Evolutionary conservation across 2,329 filamentous ascomycete genomes (phyloP).

Genomic region (Venturia nashicola): DNA sequence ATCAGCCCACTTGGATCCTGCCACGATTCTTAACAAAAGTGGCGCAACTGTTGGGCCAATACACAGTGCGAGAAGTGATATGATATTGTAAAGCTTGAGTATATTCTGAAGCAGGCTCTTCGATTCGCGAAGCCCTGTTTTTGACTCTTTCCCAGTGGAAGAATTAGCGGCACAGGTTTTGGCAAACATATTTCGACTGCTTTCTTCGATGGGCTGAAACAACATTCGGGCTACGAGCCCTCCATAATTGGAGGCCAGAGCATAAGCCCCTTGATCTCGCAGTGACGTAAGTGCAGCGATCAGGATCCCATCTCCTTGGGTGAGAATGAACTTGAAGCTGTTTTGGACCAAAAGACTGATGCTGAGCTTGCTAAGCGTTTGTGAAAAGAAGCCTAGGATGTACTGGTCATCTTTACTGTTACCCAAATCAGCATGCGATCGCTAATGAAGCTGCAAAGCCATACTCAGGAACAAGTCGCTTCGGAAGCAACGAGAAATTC

Average conservation of each 20-base stretch:
- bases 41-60: conserved; percentile 68
- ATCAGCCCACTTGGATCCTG: conserved; percentile 63
- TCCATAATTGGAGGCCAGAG: conserved; percentile 84
- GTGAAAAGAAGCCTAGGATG: conserved; percentile 43
- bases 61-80: conserved; percentile 55
- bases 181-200: conserved; percentile 79
- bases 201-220: conserved; percentile 93
- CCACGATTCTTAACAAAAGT: conserved; percentile 59
- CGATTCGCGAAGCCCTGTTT: conserved; percentile 21
- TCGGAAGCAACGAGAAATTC: conserved; percentile 57
- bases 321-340: conserved; percentile 81
- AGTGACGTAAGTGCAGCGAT: conserved; percentile 67
- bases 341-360: conserved; percentile 81
- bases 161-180: conserved; percentile 50
- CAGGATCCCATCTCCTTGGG: conserved; percentile 85
- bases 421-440: not conserved
- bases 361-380: conserved; percentile 57
- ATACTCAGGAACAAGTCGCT: conserved; percentile 30
- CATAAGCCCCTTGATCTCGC: conserved; percentile 78
- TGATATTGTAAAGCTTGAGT: conserved; percentile 59
- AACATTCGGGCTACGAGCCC: conserved; percentile 77
- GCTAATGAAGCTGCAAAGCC: not conserved
- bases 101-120: conserved; percentile 47
- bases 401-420: conserved; percentile 9
- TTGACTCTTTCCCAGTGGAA: not conserved